Conservation (phyloP, 257 asterid genomes). For the Gardenia jasminoides region DNA sequence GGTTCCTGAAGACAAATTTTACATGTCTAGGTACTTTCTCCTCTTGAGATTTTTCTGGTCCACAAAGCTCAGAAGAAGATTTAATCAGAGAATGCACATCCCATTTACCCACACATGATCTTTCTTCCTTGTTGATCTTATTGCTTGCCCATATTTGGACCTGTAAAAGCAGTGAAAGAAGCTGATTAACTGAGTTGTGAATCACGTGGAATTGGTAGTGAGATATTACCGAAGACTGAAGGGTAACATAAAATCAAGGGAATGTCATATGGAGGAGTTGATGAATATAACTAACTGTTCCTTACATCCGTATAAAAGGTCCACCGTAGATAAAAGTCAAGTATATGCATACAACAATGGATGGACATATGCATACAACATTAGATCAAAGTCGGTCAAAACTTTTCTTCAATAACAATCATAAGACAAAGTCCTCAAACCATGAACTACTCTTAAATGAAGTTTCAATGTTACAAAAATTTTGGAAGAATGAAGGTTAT, state of each 20-base stretch:
- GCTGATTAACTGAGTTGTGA: background rate
- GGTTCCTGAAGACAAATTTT: slow-evolving; percentile 68
- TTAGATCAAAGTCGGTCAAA: background rate
- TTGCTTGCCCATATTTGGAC: slow-evolving; percentile 96
- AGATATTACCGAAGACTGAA: background rate
- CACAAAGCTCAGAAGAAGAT: slow-evolving; percentile 82
- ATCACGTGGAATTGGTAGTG: background rate
- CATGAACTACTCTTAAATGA: background rate
- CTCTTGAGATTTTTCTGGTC: slow-evolving; percentile 57
- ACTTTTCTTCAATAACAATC: background rate
- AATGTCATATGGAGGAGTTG: background rate
- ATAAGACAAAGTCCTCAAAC: background rate
- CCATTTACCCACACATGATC: slow-evolving; percentile 94
- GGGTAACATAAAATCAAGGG: background rate
- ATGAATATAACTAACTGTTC: background rate
- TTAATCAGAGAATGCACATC: slow-evolving; percentile 64
- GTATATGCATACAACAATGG: background rate
- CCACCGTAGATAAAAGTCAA: background rate
- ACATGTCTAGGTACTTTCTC: slow-evolving; percentile 75
- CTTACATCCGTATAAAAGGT: background rate
- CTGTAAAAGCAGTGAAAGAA: slow-evolving; percentile 34
- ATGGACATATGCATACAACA: background rate
- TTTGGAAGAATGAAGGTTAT: too few relatives aligned
- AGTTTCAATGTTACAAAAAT: background rate
- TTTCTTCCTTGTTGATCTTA: slow-evolving; percentile 74